Conservation (phyloP, 805 yeast genomes). For the Spathaspora sp. region DNA sequence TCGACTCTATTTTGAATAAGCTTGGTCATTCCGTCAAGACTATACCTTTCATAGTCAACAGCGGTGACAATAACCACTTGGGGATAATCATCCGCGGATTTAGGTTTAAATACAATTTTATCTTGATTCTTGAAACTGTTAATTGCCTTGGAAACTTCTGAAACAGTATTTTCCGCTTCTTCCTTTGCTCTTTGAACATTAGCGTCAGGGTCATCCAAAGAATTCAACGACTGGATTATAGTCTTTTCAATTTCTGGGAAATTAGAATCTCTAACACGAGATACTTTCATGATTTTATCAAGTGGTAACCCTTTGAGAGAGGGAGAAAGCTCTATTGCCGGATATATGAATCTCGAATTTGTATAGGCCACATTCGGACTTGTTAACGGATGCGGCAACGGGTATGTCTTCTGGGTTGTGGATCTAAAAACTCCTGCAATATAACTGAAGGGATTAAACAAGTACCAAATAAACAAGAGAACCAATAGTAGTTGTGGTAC, state of each 20-base stretch:
- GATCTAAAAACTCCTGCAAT: constrained; percentile 6
- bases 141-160: constrained; percentile 44
- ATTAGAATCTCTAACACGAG: constrained; percentile 44
- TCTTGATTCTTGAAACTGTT: constrained; percentile 65
- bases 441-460: constrained; percentile 19
- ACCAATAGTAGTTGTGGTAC: constrained; percentile 10
- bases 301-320: constrained; percentile 54
- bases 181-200: constrained; percentile 34
- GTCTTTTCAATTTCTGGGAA: constrained; percentile 35
- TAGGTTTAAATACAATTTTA: constrained; percentile 46
- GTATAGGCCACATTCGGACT: constrained; percentile 37
- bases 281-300: constrained; percentile 46
- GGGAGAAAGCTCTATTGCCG: constrained; percentile 72
- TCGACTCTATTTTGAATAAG: constrained; percentile 84
- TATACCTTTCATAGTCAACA: constrained; percentile 68
- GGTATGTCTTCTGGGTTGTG: constrained; percentile 17
- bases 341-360: constrained; percentile 55
- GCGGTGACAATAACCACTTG: constrained; percentile 75
- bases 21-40: constrained; percentile 55
- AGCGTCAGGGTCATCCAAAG: constrained; percentile 41
- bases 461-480: constrained; percentile 15
- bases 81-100: constrained; percentile 42
- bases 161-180: constrained; percentile 44
- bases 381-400: constrained; percentile 31
- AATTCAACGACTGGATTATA: constrained; percentile 35